phyloP scores from a whole-genome alignment of 2,329 filamentous ascomycete species.

The Penicillium sp. region DNA sequence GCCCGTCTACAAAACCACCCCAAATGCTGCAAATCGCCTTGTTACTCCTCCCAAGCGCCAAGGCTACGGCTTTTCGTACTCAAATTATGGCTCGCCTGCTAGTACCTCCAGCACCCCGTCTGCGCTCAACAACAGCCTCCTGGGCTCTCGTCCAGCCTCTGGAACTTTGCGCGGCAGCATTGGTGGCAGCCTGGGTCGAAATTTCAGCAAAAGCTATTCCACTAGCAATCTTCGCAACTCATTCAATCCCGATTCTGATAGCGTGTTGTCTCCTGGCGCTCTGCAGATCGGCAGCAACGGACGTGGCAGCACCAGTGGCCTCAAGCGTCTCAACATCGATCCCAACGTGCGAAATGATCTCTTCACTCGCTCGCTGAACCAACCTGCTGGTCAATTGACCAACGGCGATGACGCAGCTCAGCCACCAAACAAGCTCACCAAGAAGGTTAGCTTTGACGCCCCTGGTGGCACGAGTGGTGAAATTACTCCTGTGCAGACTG shows the following conservation, averaged over 20 bases:
- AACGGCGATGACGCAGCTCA: conserved; percentile 40
- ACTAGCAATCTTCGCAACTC: conserved; percentile 77
- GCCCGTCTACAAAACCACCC: conserved; percentile 81
- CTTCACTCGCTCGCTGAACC: conserved; percentile 44
- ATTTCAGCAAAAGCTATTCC: conserved; percentile 80
- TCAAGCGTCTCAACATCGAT: conserved; percentile 92
- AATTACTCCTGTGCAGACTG: conserved; percentile 48
- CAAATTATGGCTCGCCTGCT: conserved; percentile 78
- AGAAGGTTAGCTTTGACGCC: conserved; percentile 87
- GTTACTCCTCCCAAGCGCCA: conserved; percentile 73
- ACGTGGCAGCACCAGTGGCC: conserved; percentile 60
- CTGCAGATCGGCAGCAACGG: conserved; percentile 65
- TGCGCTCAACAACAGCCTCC: conserved; percentile 59
- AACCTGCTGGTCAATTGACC: conserved; percentile 30
- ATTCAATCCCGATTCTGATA: conserved; percentile 70
- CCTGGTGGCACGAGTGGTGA: conserved; percentile 44
- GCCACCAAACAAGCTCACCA: conserved; percentile 48
- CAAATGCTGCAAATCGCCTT: conserved; percentile 70
- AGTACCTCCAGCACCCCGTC: conserved; percentile 64
- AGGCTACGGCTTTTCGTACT: conserved; percentile 89
- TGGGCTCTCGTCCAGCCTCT: conserved; percentile 28
- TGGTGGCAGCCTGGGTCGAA: conserved; percentile 58
- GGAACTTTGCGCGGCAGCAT: conserved; percentile 10
- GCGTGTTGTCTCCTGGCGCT: conserved; percentile 76
- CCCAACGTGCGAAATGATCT: conserved; percentile 67